A percentile compares a stretch with the other conserved stretches of the same genome.
Conservation (phyloP, 108 stramenopile genomes). For the Fistulifera pelliculosa region DNA sequence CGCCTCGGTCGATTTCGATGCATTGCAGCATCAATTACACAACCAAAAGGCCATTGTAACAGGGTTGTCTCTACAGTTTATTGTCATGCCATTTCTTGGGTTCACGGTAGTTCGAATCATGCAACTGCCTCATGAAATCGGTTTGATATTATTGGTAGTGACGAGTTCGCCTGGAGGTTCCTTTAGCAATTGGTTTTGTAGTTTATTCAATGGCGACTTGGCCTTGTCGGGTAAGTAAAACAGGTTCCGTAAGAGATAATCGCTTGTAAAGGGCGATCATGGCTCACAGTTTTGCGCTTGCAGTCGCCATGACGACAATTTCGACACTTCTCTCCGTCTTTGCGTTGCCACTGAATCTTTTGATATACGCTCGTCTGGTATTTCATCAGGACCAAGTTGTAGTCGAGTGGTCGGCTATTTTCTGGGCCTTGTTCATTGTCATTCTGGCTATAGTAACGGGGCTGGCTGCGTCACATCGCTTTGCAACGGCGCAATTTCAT, state of each 20-base stretch:
- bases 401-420: slow-evolving; percentile 70
- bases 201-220: slow-evolving; percentile 64
- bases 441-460: slow-evolving; percentile 70
- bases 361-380: slow-evolving; percentile 58
- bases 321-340: slow-evolving; percentile 69
- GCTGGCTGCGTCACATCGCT: slow-evolving; percentile 21
- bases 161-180: slow-evolving; percentile 69
- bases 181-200: slow-evolving; percentile 77
- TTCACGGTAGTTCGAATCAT: slow-evolving; percentile 50
- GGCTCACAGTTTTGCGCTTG: too few relatives aligned
- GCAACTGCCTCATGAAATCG: slow-evolving; percentile 33
- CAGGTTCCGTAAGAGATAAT: too few relatives aligned
- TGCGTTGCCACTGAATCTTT: slow-evolving; percentile 78
- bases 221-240: slow-evolving; percentile 35
- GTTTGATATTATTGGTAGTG: slow-evolving; percentile 65
- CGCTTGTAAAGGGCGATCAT: too few relatives aligned
- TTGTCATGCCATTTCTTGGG: slow-evolving; percentile 71
- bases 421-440: slow-evolving; percentile 59
- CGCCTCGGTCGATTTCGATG: slow-evolving; percentile 49
- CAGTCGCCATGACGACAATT: slow-evolving; percentile 86
- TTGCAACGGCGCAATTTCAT: slow-evolving; percentile 28
- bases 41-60: slow-evolving; percentile 46
- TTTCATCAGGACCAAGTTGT: slow-evolving; percentile 60
- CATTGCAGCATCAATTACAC: slow-evolving; percentile 33
- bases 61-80: slow-evolving; percentile 50